phyloP scores from a whole-genome alignment of 345 rosid species.

The Corchorus capsularis region DNA sequence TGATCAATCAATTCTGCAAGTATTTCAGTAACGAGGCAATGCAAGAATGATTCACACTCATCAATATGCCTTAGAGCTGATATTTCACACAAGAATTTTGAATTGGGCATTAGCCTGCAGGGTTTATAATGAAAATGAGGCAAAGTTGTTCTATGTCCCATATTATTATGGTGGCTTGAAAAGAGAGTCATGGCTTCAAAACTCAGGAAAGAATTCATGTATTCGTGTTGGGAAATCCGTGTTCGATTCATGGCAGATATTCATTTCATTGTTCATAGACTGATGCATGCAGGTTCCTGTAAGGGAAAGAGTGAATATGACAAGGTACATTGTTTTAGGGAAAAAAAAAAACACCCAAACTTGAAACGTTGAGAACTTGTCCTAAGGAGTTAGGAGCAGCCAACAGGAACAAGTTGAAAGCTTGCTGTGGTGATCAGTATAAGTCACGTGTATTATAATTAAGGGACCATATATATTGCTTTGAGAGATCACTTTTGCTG shows the following conservation, averaged over 20 bases:
- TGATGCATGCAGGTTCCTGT: slow-evolving; percentile 46
- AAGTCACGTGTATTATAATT: too few species aligned
- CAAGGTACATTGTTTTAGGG: slow-evolving; percentile 75
- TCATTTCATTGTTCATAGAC: slow-evolving; percentile 65
- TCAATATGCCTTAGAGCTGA: slow-evolving; percentile 77
- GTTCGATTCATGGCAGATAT: slow-evolving; percentile 68
- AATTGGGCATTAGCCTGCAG: slow-evolving; percentile 88
- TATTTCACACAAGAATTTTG: slow-evolving; percentile 71
- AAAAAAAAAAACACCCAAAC: slow-evolving; percentile 48
- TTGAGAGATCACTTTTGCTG: too few species aligned
- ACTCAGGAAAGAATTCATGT: slow-evolving; percentile 82
- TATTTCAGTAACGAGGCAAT: slow-evolving; percentile 57
- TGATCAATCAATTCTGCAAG: too few species aligned
- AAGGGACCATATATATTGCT: too few species aligned
- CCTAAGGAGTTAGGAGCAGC: too few species aligned
- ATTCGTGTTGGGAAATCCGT: slow-evolving; percentile 80
- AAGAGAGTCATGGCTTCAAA: slow-evolving; percentile 54
- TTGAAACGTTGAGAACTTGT: slow-evolving; percentile 68
- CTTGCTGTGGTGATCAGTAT: too few species aligned
- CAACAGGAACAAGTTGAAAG: too few species aligned
- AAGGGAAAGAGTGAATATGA: slow-evolving; percentile 64
- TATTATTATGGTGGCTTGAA: slow-evolving; percentile 85
- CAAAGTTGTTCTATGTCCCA: slow-evolving; percentile 81
- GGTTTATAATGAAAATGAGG: slow-evolving; percentile 60
- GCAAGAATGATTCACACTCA: slow-evolving; percentile 65